Evolutionary conservation across 306 rosid species (phyloP).

Genomic region (Psophocarpus tetragonolobus): DNA sequence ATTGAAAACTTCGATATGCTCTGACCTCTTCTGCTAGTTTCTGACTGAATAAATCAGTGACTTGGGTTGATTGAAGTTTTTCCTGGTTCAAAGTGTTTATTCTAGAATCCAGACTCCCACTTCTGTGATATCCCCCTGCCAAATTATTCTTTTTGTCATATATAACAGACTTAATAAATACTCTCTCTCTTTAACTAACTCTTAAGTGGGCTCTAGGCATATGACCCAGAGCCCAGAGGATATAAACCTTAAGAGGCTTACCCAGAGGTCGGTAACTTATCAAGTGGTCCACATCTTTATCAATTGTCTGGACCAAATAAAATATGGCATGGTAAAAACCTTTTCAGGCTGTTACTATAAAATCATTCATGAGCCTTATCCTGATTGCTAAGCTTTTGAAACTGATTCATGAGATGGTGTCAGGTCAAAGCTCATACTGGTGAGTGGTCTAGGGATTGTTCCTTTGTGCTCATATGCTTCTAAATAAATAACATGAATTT

Average conservation of each 20-base stretch:
- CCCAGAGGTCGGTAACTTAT: neutral
- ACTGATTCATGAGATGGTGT: neutral
- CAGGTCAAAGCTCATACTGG: neutral
- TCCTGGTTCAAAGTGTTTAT: neutral
- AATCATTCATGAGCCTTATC: neutral
- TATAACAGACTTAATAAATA: neutral
- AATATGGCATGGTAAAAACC: neutral
- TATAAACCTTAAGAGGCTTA: neutral
- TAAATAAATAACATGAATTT: neutral
- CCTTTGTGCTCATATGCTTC: neutral
- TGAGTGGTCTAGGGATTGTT: neutral
- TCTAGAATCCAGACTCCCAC: neutral
- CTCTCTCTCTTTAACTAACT: neutral
- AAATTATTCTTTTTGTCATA: neutral
- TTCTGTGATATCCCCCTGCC: neutral
- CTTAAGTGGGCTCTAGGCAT: neutral
- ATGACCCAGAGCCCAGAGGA: neutral
- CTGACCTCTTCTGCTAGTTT: neutral
- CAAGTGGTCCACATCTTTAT: neutral
- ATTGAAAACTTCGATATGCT: neutral
- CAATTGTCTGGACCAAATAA: conserved; percentile 5
- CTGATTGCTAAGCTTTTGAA: neutral
- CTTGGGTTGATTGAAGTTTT: neutral
- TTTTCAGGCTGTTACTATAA: neutral
- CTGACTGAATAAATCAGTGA: neutral